Evolutionary conservation across 1,284 basidiomycete genomes (phyloP), one percentile per base, ranked within the genome.

Genomic region (Ustilago sp.): DNA sequence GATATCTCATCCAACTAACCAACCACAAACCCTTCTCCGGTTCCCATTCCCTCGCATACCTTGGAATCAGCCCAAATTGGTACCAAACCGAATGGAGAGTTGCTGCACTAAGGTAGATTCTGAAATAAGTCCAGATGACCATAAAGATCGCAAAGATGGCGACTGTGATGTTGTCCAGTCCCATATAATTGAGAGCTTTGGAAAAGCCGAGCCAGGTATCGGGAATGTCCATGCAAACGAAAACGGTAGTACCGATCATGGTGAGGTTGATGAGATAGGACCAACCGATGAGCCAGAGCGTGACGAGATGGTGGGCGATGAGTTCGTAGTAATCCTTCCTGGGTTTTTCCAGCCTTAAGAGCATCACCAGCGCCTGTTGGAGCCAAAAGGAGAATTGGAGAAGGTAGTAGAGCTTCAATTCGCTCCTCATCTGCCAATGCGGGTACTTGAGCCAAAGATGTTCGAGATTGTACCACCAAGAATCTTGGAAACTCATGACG

Each of bases 211-310:
- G 89, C 88, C 93, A 94, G 28, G 91, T 88, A 85, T 99, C 96
- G 3, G 95, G 94, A 38, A 96, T 90, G 88, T 99, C 96, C 96
- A 98, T 99, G 85, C 94, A 96, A 83, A 96, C 90, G 82, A 93
- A 98, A 32, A 99, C 91, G 2, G 94, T 93, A 74, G 94, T 94
- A 13, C 96, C 96, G 60, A 98, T 95, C 78, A 91, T 88, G 0
- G 95, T 98, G 58, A 89, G 77, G 86, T 89, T 85, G 62, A 85
- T 77, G 36, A 63, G 80, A 61, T 74, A 73, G 7, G 84, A 88
- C 57, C 86, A 93, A 91, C 92, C 92, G 57, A 99, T 91, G 32
- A 99, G 89, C 95, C 95, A 99, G 31, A 99, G 89, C 0, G 97
- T 98, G 58, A 99, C 94, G 54, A 95, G 82, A 86, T 99, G 97